Base-by-base conservation (phyloP, 2,329 filamentous ascomycete genomes). In the Elsinoe batatas region DNA sequence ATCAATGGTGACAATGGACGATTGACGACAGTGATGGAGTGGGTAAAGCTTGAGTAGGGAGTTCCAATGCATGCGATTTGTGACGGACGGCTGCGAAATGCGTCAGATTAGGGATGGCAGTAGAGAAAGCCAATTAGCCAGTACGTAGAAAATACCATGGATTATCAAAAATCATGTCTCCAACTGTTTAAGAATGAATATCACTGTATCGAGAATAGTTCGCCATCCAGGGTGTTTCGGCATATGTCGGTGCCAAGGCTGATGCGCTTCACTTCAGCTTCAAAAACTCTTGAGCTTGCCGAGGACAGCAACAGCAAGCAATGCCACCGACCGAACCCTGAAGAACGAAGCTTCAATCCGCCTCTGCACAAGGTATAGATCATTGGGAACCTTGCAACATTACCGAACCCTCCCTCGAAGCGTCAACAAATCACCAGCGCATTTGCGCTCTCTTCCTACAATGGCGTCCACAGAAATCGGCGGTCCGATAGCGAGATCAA, bases 381-480 rank as follows among this genome's bases (percentile, higher is more conserved):
- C 38, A 7, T 10, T 11, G 10, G 3, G 8, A 20, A 18, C 20
- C 2, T 18, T 11, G 3, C 13, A 42, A 18, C 15, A 42, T 42
- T 15, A 7, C 15, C 5, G 1, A 18, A 42, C 7, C 26, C 26
- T 30, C 26, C 26, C 26, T 30, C 26, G 26, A 30, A 30, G 26
- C 26, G 37, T 40, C 13, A 40, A 1, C 4, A 10, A 3, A 40
- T 15, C 37, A 40, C 37, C 37, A 40, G 40, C 40, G 17, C 40
- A 26, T 11, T 8, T 8, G 26, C 32, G 33, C 17, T 35, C 22
- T 13, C 15, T 5, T 17, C 6, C 22, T 11, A 51, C 35, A 32
- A 51, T 51, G 47, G 47, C 47, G 3, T 42, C 38, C 15, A 51
- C 47, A 51, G 47, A 17, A 51, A 51, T 51, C 32, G 47, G 47